Conservation (phyloP, 1,284 basidiomycete species). For the Ganoderma lingzhi region DNA sequence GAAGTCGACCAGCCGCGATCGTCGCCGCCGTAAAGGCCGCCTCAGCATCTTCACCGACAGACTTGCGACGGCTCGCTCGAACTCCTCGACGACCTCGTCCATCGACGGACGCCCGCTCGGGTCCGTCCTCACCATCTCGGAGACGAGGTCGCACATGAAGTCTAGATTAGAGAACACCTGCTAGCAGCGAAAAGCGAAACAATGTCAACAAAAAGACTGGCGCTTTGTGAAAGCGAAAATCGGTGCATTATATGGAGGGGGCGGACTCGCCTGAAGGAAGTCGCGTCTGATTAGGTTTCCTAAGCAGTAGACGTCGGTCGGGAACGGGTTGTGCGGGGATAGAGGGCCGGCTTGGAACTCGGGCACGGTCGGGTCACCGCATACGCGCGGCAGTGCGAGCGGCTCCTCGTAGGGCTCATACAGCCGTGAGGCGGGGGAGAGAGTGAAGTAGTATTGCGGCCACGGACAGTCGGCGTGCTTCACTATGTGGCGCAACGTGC, state of each 20-base stretch:
- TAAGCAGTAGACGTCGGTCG: slow-evolving; percentile 35
- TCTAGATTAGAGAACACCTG: slow-evolving; percentile 17
- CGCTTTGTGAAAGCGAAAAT: too few relatives aligned
- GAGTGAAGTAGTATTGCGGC: slow-evolving; percentile 44
- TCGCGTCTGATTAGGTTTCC: slow-evolving; percentile 33
- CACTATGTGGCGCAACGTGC: slow-evolving; percentile 26
- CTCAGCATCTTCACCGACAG: slow-evolving; percentile 5
- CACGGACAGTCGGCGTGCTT: slow-evolving; percentile 35
- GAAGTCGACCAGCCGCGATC: background rate
- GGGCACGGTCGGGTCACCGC: slow-evolving; percentile 26
- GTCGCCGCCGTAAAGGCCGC: background rate
- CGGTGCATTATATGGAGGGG: background rate
- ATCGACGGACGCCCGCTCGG: slow-evolving; percentile 17
- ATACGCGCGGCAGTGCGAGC: slow-evolving; percentile 16
- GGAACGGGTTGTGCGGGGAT: slow-evolving; percentile 33
- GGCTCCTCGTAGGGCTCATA: slow-evolving; percentile 23
- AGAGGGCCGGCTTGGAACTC: slow-evolving; percentile 19
- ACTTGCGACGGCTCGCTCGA: background rate
- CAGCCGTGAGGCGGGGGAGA: slow-evolving; percentile 47
- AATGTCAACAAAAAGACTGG: too few relatives aligned
- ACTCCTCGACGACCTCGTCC: slow-evolving; percentile 14
- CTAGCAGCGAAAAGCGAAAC: too few relatives aligned
- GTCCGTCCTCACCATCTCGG: slow-evolving; percentile 10
- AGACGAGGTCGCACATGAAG: slow-evolving; percentile 15
- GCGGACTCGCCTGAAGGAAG: slow-evolving; percentile 30